A percentile compares a stretch with the other conserved stretches of the same genome.
These are phyloP conservation scores for Colletotrichum cuscutae DNA, from an alignment of 2,329 filamentous ascomycete genomes.

Conservation along the genomic window DNA sequence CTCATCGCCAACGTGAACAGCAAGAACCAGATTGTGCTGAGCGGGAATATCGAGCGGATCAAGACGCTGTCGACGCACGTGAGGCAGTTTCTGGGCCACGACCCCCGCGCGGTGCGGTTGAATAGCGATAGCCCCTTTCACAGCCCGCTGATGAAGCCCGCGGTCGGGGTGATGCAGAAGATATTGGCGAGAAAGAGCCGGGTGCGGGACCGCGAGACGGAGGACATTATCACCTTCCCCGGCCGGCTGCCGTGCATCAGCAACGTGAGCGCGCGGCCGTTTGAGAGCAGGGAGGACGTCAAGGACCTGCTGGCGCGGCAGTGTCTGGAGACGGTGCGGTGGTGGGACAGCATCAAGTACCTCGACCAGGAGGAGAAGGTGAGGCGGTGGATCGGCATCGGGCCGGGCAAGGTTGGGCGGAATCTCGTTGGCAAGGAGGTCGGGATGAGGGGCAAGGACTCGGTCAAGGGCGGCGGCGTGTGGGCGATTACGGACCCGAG, in stretches of 20 bases:
- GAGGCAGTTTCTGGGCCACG: constrained; percentile 89
- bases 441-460: constrained; percentile 81
- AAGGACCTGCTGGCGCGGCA: constrained; percentile 83
- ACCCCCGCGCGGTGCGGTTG: constrained; percentile 86
- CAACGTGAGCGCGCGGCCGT: constrained; percentile 86
- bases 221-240: constrained; percentile 80
- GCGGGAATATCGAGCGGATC: constrained; percentile 86
- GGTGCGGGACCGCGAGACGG: constrained; percentile 60
- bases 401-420: constrained; percentile 91
- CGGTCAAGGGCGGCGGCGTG: constrained; percentile 88
- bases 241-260: constrained; percentile 81
- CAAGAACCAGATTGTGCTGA: constrained; percentile 95
- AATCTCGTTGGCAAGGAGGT: constrained; percentile 97
- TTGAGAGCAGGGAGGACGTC: constrained; percentile 76
- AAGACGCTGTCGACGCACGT: constrained; percentile 85
- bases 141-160: constrained; percentile 90
- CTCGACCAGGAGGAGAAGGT: constrained; percentile 86
- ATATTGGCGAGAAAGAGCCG: constrained; percentile 71
- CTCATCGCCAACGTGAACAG: constrained; percentile 94
- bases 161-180: constrained; percentile 76
- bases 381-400: constrained; percentile 88
- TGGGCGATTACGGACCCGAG: constrained; percentile 89
- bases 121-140: constrained; percentile 93
- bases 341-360: constrained; percentile 95
- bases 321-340: constrained; percentile 90